Base-by-base conservation (phyloP, 179 eudicot species). In the Corrigiola litoralis region DNA sequence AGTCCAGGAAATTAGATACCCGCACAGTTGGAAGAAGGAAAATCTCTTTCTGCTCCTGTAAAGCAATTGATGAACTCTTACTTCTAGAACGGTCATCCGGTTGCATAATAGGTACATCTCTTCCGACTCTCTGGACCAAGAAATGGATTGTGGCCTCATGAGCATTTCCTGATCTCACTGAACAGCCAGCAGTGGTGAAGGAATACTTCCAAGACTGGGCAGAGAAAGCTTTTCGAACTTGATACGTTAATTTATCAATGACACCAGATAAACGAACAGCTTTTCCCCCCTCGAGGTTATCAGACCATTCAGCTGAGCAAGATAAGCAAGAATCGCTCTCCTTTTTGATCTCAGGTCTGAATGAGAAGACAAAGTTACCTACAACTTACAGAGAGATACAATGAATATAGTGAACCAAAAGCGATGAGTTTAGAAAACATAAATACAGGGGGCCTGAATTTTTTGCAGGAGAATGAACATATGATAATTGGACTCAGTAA, bases 291-390 rank as follows among this genome's bases (percentile, higher is more conserved):
- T 79, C 77, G 59, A 88, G 81, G 51, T 85, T 82, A 55, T 87
- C 85, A 54, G 97, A 91, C 99, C 97, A 91, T 59, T 81, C 96
- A 53, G 76, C 81, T 66, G 92, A 79, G 63, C 69, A 65, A 69
- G 71, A 23, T 54, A 44, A 63, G 61, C 79, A 55, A 50, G 75
- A 59, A 71, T 58, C 72, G 29, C 46, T 38, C 55, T 42, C 69
- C 52, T 58, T 85, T 53, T 75, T 69, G 61, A 84, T 66, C 44
- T 82, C 76, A 21, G 99, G 99, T 75, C 92, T 85, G 68, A 95
- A 88, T 38, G 99, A 82, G 54, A 95, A 82, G 67, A 87, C 60
- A 74, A 88, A 82, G 76, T 95, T 95, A 50, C 99, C 99, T 95
- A 85, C 82, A 80, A 67, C 68, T 44, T 32, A 53, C 28, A 67